Conservation (phyloP, 352 stramenopile genomes). For the Saprolegnia parasitica region DNA sequence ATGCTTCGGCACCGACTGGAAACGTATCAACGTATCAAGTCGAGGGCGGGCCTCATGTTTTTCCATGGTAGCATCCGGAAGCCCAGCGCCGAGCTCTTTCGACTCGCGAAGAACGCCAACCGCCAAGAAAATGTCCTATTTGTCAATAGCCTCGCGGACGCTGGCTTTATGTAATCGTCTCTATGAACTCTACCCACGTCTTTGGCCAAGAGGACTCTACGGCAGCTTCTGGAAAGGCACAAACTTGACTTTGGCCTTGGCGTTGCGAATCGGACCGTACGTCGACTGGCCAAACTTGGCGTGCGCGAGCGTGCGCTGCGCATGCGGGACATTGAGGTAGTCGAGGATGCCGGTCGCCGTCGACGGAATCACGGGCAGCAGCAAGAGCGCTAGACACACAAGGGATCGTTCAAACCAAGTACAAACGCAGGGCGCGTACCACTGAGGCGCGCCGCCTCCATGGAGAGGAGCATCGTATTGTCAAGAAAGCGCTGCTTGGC, state of each 20-base stretch:
- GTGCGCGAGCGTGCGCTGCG: slow-evolving; percentile 49
- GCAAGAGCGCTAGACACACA: slow-evolving; percentile 50
- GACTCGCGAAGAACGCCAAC: slow-evolving; percentile 79
- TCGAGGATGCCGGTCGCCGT: slow-evolving; percentile 60
- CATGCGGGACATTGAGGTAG: slow-evolving; percentile 50
- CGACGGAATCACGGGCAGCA: slow-evolving; percentile 62
- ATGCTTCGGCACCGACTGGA: slow-evolving; percentile 75
- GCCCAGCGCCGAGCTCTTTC: slow-evolving; percentile 77
- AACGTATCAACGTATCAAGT: too few species aligned
- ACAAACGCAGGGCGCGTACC: slow-evolving; percentile 36
- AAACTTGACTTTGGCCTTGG: slow-evolving; percentile 28
- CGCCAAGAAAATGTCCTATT: slow-evolving; percentile 86
- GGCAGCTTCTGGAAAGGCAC: slow-evolving; percentile 24
- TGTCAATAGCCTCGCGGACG: slow-evolving; percentile 85
- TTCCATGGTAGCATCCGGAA: slow-evolving; percentile 77
- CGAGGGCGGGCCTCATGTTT: too few species aligned
- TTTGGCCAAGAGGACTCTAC: not conserved
- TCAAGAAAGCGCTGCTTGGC: slow-evolving; percentile 45
- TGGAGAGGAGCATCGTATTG: slow-evolving; percentile 64
- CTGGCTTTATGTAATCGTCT: slow-evolving; percentile 61
- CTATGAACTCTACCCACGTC: not conserved
- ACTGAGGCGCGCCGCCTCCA: slow-evolving; percentile 63
- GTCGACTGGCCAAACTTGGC: slow-evolving; percentile 37
- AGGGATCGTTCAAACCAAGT: slow-evolving; percentile 1
- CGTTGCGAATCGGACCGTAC: slow-evolving; percentile 19